Evolutionary conservation across 1,284 basidiomycete species (phyloP), one percentile per base, ranked within the genome.

Genomic region (Kwoniella shivajii): DNA sequence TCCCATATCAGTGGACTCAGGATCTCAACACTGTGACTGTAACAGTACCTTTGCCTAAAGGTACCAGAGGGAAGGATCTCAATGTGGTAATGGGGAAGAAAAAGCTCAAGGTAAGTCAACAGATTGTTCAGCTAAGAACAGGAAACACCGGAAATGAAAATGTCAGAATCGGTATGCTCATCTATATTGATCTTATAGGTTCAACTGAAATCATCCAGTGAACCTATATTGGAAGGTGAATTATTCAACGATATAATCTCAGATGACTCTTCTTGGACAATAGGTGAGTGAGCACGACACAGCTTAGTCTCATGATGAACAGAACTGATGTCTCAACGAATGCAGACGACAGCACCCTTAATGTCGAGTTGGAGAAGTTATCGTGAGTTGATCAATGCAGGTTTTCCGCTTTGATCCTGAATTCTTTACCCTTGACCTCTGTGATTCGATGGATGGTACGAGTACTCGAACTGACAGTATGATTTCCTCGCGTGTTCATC

Each of bases 221-320:
- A 91, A 27, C 84, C 86, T 26, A 91, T 98, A 69, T 73, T 96
- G 69, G 83, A 86, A 29, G 96, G 96, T n/a, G 88, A 95, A 59
- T 83, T 99, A 26, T 93, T 90, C 78, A 88, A 89, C 67, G 92
- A 94, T 57, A 88, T 99, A 80, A 93, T 93, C 71, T 81, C 93
- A 48, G 96, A 98, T 60, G 96, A 99, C 53, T 96, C 92, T 62
- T 97, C 93, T 20, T 99, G 96, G 96, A 93, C 90, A 4, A 75
- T 99, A 39, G 88, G 94, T 94, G 64, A 57, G 86, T 81, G 1
- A 6, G 5, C 27, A 29, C 3, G 16, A 9, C 31, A 24, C 0
- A 48, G 13, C 11, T n/a, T 30, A 48, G n/a, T n/a, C 4, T 11
- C 31, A 18, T 38, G 20, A 38, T 36, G 30, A 7, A 14, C 1